Base-by-base conservation (phyloP, 371 early-diverging fungal species). In the Mortierella sp. region DNA sequence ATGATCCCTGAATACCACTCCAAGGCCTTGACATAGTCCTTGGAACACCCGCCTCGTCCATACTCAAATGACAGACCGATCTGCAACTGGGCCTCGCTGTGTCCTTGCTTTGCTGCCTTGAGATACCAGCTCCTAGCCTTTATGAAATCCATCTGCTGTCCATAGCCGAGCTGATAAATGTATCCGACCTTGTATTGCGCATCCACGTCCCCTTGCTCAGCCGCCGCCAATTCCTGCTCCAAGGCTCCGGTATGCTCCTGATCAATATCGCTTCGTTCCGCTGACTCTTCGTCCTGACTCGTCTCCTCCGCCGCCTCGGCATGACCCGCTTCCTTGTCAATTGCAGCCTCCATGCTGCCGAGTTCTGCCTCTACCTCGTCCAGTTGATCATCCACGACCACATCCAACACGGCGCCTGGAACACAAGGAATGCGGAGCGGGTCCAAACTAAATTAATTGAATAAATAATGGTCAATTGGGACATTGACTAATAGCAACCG, bases 1-100 rank as follows among this genome's bases (percentile, higher is more conserved):
- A 13, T n/a, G 11, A 13, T n/a, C 2, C 26, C 26, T n/a, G 57
- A 57, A 28, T 57, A 57, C 57, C 57, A 95, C 31, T 43, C 55
- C 21, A 55, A 26, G 28, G 57, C 57, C 28, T 57, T 57, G n/a
- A 13, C 10, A 13, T 26, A 57, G 26, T 57, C 28, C 13, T 57
- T 57, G 28, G 57, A 13, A 26, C 57, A 57, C 26, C 57, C 57
- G 3, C 57, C 26, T 28, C 2, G 26, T 26, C 57, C 57, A 13
- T n/a, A 1, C 54, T 54, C 54, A 54, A 54, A 54, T 19, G n/a
- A 54, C 0, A 8, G n/a, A 21, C 54, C 54, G 9, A n/a, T 21
- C 6, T 54, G 3, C 4, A 11, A 31, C 31, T 59, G 59, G 31
- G 31, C 59, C 5, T 59, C 34, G 59, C 5, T 31, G 59, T 59